Conservation (phyloP, 768 basidiomycete genomes). For the Mycena albidolilacea region DNA sequence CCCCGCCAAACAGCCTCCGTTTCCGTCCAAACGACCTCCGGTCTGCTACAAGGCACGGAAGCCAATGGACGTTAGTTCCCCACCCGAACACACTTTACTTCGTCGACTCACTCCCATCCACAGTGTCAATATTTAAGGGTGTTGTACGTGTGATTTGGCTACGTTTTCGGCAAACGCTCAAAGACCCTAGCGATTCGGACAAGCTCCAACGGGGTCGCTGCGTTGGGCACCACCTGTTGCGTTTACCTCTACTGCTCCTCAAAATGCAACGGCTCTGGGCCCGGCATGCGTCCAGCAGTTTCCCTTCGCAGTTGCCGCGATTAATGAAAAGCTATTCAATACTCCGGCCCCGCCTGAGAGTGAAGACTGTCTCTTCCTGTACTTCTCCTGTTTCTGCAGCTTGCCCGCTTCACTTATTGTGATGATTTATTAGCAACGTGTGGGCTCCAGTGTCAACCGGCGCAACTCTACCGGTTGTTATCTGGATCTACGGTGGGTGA, state of each 20-base stretch:
- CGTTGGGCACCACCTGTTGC: constrained; percentile 36
- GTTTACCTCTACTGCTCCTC: constrained; percentile 16
- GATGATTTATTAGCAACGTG: constrained; percentile 14
- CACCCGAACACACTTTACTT: neutral
- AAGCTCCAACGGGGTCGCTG: constrained; percentile 14
- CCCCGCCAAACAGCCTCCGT: neutral
- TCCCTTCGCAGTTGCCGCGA: constrained; percentile 20
- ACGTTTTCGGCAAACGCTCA: neutral
- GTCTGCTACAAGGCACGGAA: neutral
- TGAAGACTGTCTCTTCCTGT: constrained; percentile 38
- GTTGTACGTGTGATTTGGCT: neutral
- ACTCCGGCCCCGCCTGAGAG: constrained; percentile 8
- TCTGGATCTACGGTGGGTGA: constrained; percentile 36
- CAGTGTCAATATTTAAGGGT: constrained; percentile 27
- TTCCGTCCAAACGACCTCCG: neutral
- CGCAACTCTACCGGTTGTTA: constrained; percentile 2
- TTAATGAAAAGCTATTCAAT: constrained; percentile 28
- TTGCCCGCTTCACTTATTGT: neutral
- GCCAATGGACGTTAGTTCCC: neutral
- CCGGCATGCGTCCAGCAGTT: constrained; percentile 35
- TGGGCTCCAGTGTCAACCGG: constrained; percentile 20
- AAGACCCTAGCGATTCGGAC: constrained; percentile 27
- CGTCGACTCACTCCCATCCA: too few relatives aligned
- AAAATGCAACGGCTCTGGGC: constrained; percentile 15
- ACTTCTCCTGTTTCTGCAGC: neutral